phyloP scores from a whole-genome alignment of 2,329 filamentous ascomycete species.

The Phyllosticta citribraziliensis region DNA sequence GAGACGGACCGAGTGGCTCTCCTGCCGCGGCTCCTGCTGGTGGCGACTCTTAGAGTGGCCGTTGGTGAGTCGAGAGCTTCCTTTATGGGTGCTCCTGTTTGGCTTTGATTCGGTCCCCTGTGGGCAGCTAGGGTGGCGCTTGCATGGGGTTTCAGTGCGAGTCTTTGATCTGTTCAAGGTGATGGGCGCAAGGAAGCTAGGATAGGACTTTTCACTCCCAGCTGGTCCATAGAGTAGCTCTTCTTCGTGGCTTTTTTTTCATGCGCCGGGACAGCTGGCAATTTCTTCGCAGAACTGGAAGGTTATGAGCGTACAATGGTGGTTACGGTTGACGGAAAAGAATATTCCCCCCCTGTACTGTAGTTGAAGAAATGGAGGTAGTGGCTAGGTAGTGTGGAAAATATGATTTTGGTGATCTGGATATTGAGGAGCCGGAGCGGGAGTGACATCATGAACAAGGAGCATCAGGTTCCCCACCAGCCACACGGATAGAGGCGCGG shows the following conservation, averaged over 20 bases:
- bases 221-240: slow-evolving; percentile 5
- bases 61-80: background rate
- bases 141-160: slow-evolving; percentile 1
- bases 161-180: background rate
- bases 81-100: slow-evolving; percentile 1
- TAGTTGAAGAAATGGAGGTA: background rate
- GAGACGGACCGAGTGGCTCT: slow-evolving; percentile 2
- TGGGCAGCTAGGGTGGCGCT: slow-evolving; percentile 8
- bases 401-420: background rate
- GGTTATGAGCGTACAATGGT: background rate
- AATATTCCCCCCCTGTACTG: slow-evolving; percentile 2
- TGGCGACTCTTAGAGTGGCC: slow-evolving; percentile 4
- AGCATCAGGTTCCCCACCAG: background rate
- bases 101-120: slow-evolving; percentile 5
- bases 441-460: background rate
- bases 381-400: background rate
- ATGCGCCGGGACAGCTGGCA: background rate
- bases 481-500: background rate
- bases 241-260: slow-evolving; percentile 4
- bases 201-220: slow-evolving; percentile 2
- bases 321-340: background rate
- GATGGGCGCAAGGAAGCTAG: slow-evolving; percentile 1
- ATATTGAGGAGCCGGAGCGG: background rate
- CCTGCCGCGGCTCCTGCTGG: background rate
- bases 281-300: background rate